Evolutionary conservation across 2,329 filamentous ascomycete genomes (phyloP).

Genomic region (Sporothrix pseudoabietina): DNA sequence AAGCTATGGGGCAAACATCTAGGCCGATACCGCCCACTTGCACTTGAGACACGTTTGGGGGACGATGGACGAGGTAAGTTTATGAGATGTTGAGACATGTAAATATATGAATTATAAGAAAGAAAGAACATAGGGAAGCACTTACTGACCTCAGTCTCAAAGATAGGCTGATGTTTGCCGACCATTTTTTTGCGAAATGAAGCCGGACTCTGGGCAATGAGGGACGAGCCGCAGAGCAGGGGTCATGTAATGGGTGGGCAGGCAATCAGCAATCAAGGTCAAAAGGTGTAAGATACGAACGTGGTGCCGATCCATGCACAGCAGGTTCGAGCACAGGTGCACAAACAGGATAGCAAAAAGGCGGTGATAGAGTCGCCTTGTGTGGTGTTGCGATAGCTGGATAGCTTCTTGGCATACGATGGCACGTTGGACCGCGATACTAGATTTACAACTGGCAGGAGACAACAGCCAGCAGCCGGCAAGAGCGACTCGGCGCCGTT

Average conservation of each 20-base stretch:
- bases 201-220: not conserved
- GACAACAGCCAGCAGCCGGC: not conserved
- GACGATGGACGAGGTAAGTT: not conserved
- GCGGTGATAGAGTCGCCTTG: not conserved
- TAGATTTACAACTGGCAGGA: not conserved
- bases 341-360: slow-evolving; percentile 8
- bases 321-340: not conserved
- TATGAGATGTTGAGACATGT: not conserved
- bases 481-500: slow-evolving; percentile 6
- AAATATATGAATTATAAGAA: not conserved
- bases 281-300: not conserved
- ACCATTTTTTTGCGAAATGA: not conserved
- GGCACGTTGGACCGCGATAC: not conserved
- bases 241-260: not conserved
- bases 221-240: slow-evolving; percentile 1
- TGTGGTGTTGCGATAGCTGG: not conserved
- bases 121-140: not conserved
- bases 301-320: slow-evolving; percentile 6
- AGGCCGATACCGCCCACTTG: slow-evolving; percentile 15
- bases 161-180: not conserved
- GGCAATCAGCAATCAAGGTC: not conserved
- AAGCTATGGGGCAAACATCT: not conserved
- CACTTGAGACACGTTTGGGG: not conserved
- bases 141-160: not conserved
- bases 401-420: slow-evolving; percentile 6